Evolutionary conservation across 1,139 yeast species (phyloP), one percentile per base, ranked within the genome.

Genomic region (Scheffersomyces stambukii): DNA sequence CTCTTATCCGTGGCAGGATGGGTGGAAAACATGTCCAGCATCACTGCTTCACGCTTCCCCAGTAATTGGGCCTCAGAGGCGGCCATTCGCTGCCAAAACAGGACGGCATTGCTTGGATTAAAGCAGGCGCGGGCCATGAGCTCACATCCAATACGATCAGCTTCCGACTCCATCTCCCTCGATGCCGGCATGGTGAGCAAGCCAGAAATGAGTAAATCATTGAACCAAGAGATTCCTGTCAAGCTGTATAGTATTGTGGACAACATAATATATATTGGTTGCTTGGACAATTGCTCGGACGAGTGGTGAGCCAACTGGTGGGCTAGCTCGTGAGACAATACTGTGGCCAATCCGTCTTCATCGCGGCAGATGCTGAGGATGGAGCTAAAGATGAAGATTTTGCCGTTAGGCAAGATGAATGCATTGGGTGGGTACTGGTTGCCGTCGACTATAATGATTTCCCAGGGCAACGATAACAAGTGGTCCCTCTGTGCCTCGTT

Each of bases 281-380:
- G 75, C 33, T 71, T 66, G 10, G 85, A 74, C 25, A 89, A 50
- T 44, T 81, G 79, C 48, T 93, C 99, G 33, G 84, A 81, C 2
- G 93, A 75, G 52, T 91, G 98, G 37, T 94, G 80, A 4, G 96
- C 96, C 44, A 91, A 65, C 50, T 88, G 95, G 57, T 91, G 97
- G 0, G 96, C 88, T 31, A 89, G 73, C 47, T 93, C 99, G 51
- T 91, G 99, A 0, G 95, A 69, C 24, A 91, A 61, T 1, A 93
- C 96, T 0, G 97, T 88, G 9, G 98, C 98, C 24, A 93, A 59
- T 1, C 96, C 97, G 48, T 86, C 93, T 31, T 86, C 93, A 49
- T 85, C 78, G 21, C 64, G 60, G 50, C 95, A 82, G 19, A 91
- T 75, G 1, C 86, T 83, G 30, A 91, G 54, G 29, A 93, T 85